These are phyloP conservation scores for Coelastrella sp. DNA, from an alignment of 139 green algal species.

Conservation along the genomic window DNA sequence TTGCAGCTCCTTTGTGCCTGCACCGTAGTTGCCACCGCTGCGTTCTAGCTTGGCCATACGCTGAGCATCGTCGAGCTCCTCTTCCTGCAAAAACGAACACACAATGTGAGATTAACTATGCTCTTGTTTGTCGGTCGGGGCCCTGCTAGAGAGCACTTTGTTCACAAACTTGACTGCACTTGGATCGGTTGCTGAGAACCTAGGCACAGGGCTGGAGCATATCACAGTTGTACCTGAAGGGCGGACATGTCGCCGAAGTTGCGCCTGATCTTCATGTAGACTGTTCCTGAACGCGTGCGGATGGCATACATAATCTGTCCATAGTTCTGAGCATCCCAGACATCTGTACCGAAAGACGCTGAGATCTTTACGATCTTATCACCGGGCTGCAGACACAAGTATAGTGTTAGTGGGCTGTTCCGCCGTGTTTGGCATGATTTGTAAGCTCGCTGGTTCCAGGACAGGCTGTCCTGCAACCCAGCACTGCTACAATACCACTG, in stretches of 20 bases:
- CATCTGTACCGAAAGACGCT: conserved; percentile 96
- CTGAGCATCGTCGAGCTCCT: conserved; percentile 73
- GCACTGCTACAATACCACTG: too few relatives aligned
- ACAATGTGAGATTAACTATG: background rate
- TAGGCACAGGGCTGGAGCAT: background rate
- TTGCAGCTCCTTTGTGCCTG: conserved; percentile 50
- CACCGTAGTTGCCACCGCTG: conserved; percentile 94
- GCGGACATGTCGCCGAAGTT: conserved; percentile 88
- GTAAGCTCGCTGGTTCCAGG: too few relatives aligned
- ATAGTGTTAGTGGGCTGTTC: too few relatives aligned
- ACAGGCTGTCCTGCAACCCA: too few relatives aligned
- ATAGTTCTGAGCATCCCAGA: conserved; percentile 96
- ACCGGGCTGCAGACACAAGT: conserved; percentile 85
- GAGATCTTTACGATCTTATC: conserved; percentile 93
- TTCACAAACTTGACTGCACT: too few relatives aligned
- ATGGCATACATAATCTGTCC: conserved; percentile 99
- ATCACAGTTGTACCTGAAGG: conserved; percentile 83
- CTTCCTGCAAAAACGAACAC: conserved; percentile 51
- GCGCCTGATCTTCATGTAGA: conserved; percentile 94
- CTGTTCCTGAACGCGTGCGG: conserved; percentile 92
- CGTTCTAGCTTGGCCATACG: conserved; percentile 86
- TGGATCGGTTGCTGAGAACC: background rate
- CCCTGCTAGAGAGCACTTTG: too few relatives aligned
- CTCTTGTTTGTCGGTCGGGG: background rate
- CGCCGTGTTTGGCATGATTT: too few relatives aligned